These are phyloP conservation scores for Daldinia eschscholtzii DNA, from an alignment of 2,329 filamentous ascomycete species.

Conservation along the genomic window DNA sequence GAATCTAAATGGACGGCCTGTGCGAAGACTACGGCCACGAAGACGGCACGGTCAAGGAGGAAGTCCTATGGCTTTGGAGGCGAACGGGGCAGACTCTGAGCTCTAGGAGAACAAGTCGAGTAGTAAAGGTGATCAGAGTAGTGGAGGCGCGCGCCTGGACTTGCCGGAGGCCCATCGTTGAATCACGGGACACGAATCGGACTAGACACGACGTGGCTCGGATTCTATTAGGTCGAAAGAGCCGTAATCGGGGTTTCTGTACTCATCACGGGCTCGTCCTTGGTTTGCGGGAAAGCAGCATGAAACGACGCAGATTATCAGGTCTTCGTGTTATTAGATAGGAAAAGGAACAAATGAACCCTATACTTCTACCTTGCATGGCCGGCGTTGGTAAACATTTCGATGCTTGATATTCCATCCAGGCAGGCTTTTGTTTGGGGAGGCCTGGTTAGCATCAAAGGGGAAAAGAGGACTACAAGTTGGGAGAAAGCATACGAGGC, in stretches of 20 bases:
- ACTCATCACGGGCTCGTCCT: constrained; percentile 16
- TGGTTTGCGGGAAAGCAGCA: constrained; percentile 16
- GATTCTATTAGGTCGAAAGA: constrained; percentile 1
- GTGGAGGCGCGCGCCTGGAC: constrained; percentile 10
- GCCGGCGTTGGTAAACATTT: constrained; percentile 43
- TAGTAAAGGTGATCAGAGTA: constrained; percentile 7
- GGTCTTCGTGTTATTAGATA: constrained; percentile 30
- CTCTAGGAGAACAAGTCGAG: constrained; percentile 53
- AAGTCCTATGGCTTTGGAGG: constrained; percentile 68
- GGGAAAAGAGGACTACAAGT: constrained; percentile 26
- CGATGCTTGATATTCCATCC: constrained; percentile 24
- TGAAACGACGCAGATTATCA: constrained; percentile 23
- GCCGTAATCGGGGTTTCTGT: constrained; percentile 17
- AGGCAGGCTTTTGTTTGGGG: constrained; percentile 30
- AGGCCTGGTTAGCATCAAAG: constrained; percentile 36
- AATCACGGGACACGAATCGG: neutral
- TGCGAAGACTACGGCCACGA: constrained; percentile 59
- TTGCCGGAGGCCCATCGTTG: neutral
- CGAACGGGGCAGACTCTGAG: constrained; percentile 70
- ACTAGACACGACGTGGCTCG: neutral
- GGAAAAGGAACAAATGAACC: constrained; percentile 31
- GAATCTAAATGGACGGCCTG: constrained; percentile 58
- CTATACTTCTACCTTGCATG: constrained; percentile 41
- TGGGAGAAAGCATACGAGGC: constrained; percentile 32
- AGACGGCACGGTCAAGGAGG: constrained; percentile 63